These are phyloP conservation scores for Stevia rebaudiana DNA, from an alignment of 140 eudicot genomes.

Conservation along the genomic window DNA sequence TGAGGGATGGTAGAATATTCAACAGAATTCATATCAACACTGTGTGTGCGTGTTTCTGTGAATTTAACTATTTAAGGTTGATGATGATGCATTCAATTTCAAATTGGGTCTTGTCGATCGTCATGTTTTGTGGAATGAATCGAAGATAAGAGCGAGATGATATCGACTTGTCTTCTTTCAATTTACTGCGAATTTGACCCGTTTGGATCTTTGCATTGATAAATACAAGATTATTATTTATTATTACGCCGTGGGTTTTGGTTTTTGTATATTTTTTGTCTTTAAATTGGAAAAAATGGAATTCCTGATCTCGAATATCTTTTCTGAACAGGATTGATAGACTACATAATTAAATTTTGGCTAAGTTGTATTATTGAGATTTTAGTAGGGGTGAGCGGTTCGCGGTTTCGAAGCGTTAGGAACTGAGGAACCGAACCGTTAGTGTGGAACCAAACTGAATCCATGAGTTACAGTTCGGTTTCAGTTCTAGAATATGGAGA, in stretches of 20 bases:
- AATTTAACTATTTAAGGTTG: not conserved
- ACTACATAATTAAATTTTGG: too few relatives aligned
- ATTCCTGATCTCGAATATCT: not conserved
- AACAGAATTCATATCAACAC: slow-evolving; percentile 6
- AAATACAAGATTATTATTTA: not conserved
- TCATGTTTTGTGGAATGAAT: slow-evolving; percentile 1
- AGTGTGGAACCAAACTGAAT: too few relatives aligned
- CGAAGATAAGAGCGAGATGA: slow-evolving; percentile 10
- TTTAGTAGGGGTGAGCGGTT: too few relatives aligned
- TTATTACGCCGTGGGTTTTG: not conserved
- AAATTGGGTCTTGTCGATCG: not conserved
- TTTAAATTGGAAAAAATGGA: too few relatives aligned
- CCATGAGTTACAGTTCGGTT: too few relatives aligned
- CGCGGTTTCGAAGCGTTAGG: too few relatives aligned
- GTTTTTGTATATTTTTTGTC: too few relatives aligned
- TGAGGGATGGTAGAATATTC: slow-evolving; percentile 6
- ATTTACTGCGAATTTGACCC: not conserved
- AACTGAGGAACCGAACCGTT: too few relatives aligned
- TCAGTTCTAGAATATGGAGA: too few relatives aligned
- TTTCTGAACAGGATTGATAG: not conserved
- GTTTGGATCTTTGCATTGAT: not conserved
- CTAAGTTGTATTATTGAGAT: too few relatives aligned
- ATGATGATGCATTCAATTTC: not conserved
- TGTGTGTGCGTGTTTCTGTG: not conserved
- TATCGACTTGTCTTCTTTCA: not conserved